A percentile compares a stretch with the other conserved stretches of the same genome.
phyloP scores from a whole-genome alignment of 306 rosid species.

The cucumber (Cucumis sativus) region Cucumber_9930_V3 NC_026659.2:3024001-3024500 shows the following conservation, averaged over 20 bases:
- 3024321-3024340: conserved; percentile 46
- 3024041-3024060: conserved; percentile 56
- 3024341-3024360: conserved; percentile 37
- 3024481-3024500: neutral
- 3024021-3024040: conserved; percentile 56
- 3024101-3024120: conserved; percentile 35
- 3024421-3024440: conserved; percentile 26
- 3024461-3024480: too few relatives aligned
- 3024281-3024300: conserved; percentile 67
- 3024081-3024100: conserved; percentile 52
- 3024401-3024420: conserved; percentile 38
- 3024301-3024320: conserved; percentile 43
- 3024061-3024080: conserved; percentile 56
- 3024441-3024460: conserved; percentile 12
- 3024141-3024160: conserved; percentile 61
- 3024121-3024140: conserved; percentile 42
- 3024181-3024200: conserved; percentile 40
- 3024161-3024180: conserved; percentile 53
- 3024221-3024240: conserved; percentile 30
- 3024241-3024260: conserved; percentile 43
- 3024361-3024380: conserved; percentile 37
- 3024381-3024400: conserved; percentile 35
- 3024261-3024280: conserved; percentile 56
- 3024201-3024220: conserved; percentile 43
- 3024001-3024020: too few relatives aligned